Evolutionary conservation across 2,329 filamentous ascomycete species (phyloP), one percentile per base, ranked within the genome.

Genomic region (Trichoderma koningiopsis): DNA sequence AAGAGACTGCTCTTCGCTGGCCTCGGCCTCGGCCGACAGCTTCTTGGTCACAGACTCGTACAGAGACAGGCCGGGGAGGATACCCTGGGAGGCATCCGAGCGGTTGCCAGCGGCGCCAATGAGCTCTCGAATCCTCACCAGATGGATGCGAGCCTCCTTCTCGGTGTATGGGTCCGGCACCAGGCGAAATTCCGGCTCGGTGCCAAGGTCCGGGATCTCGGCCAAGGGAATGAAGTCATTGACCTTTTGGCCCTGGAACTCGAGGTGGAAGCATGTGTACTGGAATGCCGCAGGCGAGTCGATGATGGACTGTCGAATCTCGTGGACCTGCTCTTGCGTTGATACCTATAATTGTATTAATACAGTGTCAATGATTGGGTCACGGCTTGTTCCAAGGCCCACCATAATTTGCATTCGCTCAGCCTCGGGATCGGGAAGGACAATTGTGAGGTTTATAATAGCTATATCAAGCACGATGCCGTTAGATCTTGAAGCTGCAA

Each of bases 251-350:
- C 93, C 93, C 70, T 92, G 90, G 83, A 94, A 90, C 83, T 98
- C 94, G 76, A 99, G 89, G 82, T 99, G 96, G 84, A 99, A 99
- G 85, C 96, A 99, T 65, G 96, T 97, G 84, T 97, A 97, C 81
- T 97, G 94, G 83, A 97, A 96, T 63, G 95, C 96, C 70, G 91
- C 87, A 5, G 96, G 96, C 61, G 94, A 87, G 81, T 99, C 96
- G 82, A 97, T 94, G 79, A 99, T 92, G 72, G 94, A 95, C 82
- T 98, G 96, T 74, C 96, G 92, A 75, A 99, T 90, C 84, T 99
- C 96, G 81, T 98, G 96, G 71, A 98, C 91, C 80, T 97, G 95
- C 83, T 99, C 96, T 85, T 97, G 92, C 73, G 91, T 91, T 53
- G 93, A 95, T 68, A 97, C 92, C 92, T 96, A 75, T 71, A 68